Conservation (phyloP, 495 filamentous ascomycete species). For the Aspergillus kassunensis region DNA sequence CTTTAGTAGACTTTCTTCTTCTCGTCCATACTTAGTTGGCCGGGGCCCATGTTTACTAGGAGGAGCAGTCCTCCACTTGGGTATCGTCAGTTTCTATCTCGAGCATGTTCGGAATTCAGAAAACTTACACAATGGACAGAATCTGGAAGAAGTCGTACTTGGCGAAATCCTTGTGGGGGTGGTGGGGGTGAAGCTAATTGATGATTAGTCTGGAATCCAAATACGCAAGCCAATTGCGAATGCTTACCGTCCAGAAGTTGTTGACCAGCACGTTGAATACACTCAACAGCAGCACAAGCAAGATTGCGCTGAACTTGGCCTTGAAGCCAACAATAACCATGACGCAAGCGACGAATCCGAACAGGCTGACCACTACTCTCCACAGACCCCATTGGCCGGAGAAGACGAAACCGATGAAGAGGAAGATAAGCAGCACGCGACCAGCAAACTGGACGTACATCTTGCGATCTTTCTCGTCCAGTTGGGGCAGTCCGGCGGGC, state of each 20-base stretch:
- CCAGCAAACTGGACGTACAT: slow-evolving; percentile 99
- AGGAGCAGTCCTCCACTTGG: slow-evolving; percentile 81
- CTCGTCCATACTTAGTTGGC: slow-evolving; percentile 96
- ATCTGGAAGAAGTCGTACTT: slow-evolving; percentile 99
- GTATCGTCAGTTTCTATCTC: slow-evolving; percentile 15
- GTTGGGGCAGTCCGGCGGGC: slow-evolving; percentile 85
- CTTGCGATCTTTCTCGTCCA: slow-evolving; percentile 98
- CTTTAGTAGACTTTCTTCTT: slow-evolving; percentile 99
- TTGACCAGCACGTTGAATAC: slow-evolving; percentile 96
- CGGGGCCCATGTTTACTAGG: slow-evolving; percentile 96
- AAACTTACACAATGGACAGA: slow-evolving; percentile 86
- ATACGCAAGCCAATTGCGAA: slow-evolving; percentile 1
- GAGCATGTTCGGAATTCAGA: background rate
- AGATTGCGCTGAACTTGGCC: slow-evolving; percentile 95
- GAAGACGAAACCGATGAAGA: slow-evolving; percentile 95
- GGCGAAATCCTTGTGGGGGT: slow-evolving; percentile 99
- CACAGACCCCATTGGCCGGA: slow-evolving; percentile 87
- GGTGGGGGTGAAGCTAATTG: slow-evolving; percentile 85
- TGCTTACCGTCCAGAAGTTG: slow-evolving; percentile 99
- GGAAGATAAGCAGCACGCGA: slow-evolving; percentile 91
- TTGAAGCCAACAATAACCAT: slow-evolving; percentile 99
- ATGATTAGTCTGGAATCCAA: slow-evolving; percentile 18
- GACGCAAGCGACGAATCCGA: slow-evolving; percentile 87
- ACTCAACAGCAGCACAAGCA: slow-evolving; percentile 90
- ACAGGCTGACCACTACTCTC: slow-evolving; percentile 72